Conservation (phyloP, 441 rosid genomes). For the Hura crepitans region DNA sequence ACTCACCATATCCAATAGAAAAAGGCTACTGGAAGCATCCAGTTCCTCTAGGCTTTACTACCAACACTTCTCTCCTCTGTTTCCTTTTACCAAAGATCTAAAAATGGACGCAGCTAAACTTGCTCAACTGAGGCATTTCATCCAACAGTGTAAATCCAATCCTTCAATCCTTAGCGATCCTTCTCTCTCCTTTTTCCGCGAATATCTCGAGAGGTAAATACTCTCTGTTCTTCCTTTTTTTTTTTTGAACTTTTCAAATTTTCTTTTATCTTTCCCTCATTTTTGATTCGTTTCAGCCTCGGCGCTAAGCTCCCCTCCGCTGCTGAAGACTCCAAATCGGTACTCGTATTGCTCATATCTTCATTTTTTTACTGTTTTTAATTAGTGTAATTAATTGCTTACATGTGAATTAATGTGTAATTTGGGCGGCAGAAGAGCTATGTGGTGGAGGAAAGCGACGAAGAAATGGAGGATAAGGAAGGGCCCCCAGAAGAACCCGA, state of each 20-base stretch:
- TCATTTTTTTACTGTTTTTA: not conserved
- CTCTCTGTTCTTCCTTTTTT: not conserved
- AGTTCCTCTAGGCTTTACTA: not conserved
- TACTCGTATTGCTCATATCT: constrained; percentile 14
- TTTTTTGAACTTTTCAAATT: not conserved
- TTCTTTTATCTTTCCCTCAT: not conserved
- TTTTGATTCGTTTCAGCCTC: constrained; percentile 46
- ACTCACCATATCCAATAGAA: constrained; percentile 7
- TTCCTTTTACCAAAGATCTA: not conserved
- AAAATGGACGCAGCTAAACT: constrained; percentile 65
- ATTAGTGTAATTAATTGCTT: not conserved
- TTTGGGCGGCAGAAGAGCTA: constrained; percentile 43
- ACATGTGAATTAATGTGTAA: not conserved
- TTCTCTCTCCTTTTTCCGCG: constrained; percentile 88
- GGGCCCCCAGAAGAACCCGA: constrained; percentile 37
- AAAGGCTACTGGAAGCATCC: constrained; percentile 39
- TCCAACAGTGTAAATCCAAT: constrained; percentile 70
- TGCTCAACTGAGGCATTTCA: constrained; percentile 55
- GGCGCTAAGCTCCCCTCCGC: constrained; percentile 76
- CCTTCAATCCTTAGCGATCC: constrained; percentile 80
- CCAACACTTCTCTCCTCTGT: not conserved
- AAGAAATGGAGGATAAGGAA: constrained; percentile 53
- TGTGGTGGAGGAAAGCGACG: constrained; percentile 80
- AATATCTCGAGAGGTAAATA: constrained; percentile 69
- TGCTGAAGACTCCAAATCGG: constrained; percentile 52